phyloP scores from a whole-genome alignment of 2,329 filamentous ascomycete species.

The Hymenotorrendiella dingleyae region DNA sequence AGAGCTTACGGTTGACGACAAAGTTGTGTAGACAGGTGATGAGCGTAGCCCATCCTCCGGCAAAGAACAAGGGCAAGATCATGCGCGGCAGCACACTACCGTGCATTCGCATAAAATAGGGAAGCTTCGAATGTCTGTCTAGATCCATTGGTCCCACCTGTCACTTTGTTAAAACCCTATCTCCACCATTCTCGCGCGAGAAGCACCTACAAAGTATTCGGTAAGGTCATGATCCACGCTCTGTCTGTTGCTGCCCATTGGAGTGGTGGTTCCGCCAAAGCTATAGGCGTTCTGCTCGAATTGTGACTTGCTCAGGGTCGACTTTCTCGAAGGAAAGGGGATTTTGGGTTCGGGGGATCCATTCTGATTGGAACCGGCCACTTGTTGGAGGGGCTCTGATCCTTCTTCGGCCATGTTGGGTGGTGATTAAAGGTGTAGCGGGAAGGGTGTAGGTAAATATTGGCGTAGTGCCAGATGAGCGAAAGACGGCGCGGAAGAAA shows the following conservation, averaged over 20 bases:
- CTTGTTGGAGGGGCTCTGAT: background rate
- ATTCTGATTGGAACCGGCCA: background rate
- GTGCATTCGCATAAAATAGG: conserved; percentile 68
- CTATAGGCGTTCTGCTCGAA: conserved; percentile 4
- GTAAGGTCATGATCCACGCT: conserved; percentile 10
- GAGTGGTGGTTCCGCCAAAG: conserved; percentile 15
- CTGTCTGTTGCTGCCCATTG: conserved; percentile 11
- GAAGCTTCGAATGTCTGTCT: conserved; percentile 69
- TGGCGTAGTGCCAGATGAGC: too few relatives aligned
- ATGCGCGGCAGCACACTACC: conserved; percentile 70
- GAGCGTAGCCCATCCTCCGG: conserved; percentile 58
- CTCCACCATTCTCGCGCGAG: background rate
- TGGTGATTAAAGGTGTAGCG: background rate
- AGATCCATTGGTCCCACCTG: conserved; percentile 58
- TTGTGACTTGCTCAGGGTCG: conserved; percentile 10
- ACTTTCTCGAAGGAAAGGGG: conserved; percentile 8
- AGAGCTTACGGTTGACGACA: conserved; percentile 30
- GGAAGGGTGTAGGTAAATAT: background rate
- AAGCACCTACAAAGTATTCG: conserved; percentile 26
- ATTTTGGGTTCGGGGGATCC: background rate
- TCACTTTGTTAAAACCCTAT: background rate
- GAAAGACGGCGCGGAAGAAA: too few relatives aligned
- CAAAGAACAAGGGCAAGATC: conserved; percentile 60
- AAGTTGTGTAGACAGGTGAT: conserved; percentile 52
- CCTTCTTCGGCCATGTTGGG: conserved; percentile 17